phyloP scores from a whole-genome alignment of 106 monocot species.

The Narthecium ossifragum region DNA sequence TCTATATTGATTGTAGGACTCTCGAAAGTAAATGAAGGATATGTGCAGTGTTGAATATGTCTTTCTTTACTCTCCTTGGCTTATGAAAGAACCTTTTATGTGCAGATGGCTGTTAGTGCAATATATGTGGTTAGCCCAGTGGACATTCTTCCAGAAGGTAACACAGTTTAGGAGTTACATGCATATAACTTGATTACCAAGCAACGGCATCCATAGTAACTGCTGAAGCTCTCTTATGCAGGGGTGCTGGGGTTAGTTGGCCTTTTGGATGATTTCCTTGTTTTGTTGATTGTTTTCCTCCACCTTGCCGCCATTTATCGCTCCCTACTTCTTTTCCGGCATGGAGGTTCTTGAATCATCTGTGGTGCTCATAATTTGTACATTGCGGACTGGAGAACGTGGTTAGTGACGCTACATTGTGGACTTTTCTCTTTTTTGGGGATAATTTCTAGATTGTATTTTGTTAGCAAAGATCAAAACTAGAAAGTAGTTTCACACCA shows the following conservation, averaged over 20 bases:
- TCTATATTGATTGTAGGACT: too few species aligned
- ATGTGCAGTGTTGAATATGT: neutral
- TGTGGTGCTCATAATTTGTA: too few species aligned
- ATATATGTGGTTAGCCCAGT: slow-evolving; percentile 84
- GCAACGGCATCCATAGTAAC: neutral
- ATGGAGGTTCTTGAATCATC: slow-evolving; percentile 46
- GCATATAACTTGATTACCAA: neutral
- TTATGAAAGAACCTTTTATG: slow-evolving; percentile 1
- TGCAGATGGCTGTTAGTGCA: slow-evolving; percentile 56
- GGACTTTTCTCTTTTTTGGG: too few species aligned
- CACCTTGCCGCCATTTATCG: slow-evolving; percentile 86
- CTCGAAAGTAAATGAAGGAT: too few species aligned
- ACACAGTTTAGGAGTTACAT: too few species aligned
- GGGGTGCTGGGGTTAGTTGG: slow-evolving; percentile 68
- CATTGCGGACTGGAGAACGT: too few species aligned
- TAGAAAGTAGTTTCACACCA: too few species aligned
- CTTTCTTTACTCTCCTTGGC: neutral
- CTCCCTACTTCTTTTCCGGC: slow-evolving; percentile 74
- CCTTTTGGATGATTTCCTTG: slow-evolving; percentile 71
- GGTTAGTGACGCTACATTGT: too few species aligned
- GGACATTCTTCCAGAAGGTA: slow-evolving; percentile 93
- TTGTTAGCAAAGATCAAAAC: too few species aligned
- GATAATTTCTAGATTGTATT: too few species aligned
- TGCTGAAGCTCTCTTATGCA: slow-evolving; percentile 14
- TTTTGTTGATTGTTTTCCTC: slow-evolving; percentile 81